Evolutionary conservation across 768 basidiomycete species (phyloP).

Genomic region (Melanogaster broomeanus): DNA sequence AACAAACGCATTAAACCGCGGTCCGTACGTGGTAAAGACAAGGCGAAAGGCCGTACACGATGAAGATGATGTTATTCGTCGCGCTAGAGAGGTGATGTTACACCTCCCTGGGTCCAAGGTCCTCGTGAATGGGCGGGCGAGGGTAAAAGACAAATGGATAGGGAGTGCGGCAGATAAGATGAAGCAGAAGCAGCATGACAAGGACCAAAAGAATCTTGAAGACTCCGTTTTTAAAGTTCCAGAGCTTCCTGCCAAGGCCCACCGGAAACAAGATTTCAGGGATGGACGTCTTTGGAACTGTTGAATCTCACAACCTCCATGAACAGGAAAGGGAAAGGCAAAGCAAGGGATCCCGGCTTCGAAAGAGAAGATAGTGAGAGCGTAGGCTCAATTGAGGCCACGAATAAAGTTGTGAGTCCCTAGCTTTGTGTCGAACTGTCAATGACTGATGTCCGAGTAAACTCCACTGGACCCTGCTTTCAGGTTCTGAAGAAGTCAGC

Average conservation of each 20-base stretch:
- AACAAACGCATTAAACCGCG: conserved; percentile 24
- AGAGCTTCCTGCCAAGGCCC: conserved; percentile 37
- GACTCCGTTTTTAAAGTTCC: conserved; percentile 48
- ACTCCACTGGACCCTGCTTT: not conserved
- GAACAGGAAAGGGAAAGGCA: conserved; percentile 42
- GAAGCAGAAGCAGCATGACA: conserved; percentile 6
- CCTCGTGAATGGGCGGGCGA: conserved; percentile 9
- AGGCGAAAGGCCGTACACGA: conserved; percentile 18
- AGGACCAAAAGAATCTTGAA: conserved; percentile 12
- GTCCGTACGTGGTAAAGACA: not conserved
- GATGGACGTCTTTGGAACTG: conserved; percentile 33
- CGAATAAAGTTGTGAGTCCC: conserved; percentile 59
- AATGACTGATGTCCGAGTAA: not conserved
- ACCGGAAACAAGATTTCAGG: conserved; percentile 19
- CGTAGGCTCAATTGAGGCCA: conserved; percentile 46
- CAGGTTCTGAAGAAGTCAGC: conserved; percentile 44
- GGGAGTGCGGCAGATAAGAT: conserved; percentile 3
- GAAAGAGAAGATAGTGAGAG: conserved; percentile 17
- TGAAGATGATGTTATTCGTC: conserved; percentile 34
- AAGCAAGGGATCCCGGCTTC: conserved; percentile 30
- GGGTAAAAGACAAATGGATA: conserved; percentile 1
- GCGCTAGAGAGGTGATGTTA: conserved; percentile 40
- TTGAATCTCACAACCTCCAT: conserved; percentile 11
- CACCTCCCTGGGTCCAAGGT: conserved; percentile 33
- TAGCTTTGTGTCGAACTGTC: not conserved